These are phyloP conservation scores for Fusarium acutatum DNA, from an alignment of 2,329 filamentous ascomycete genomes.

Conservation along the genomic window DNA sequence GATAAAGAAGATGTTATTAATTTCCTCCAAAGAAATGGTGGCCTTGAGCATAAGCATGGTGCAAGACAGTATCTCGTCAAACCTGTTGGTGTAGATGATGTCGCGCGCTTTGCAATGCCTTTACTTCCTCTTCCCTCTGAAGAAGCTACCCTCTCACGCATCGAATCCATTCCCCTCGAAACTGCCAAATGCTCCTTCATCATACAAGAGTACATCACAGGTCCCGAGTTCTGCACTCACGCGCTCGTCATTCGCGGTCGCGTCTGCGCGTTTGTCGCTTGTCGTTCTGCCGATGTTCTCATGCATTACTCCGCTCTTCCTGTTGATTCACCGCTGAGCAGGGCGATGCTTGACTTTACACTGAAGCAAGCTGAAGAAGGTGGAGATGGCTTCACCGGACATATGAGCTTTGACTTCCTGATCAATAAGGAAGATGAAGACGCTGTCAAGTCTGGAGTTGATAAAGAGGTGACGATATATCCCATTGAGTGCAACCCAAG, in stretches of 20 bases:
- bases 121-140: slow-evolving; percentile 65
- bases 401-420: slow-evolving; percentile 77
- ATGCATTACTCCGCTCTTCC: slow-evolving; percentile 74
- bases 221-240: slow-evolving; percentile 76
- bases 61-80: slow-evolving; percentile 70
- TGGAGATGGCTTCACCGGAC: slow-evolving; percentile 68
- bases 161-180: slow-evolving; percentile 55
- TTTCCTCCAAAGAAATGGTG: slow-evolving; percentile 54
- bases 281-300: slow-evolving; percentile 67
- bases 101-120: slow-evolving; percentile 68
- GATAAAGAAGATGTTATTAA: slow-evolving; percentile 61
- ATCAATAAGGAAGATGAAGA: slow-evolving; percentile 45
- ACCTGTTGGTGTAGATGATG: slow-evolving; percentile 68
- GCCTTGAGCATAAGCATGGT: slow-evolving; percentile 34
- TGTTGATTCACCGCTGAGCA: slow-evolving; percentile 60
- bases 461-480: slow-evolving; percentile 55
- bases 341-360: slow-evolving; percentile 73
- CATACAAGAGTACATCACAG: slow-evolving; percentile 71
- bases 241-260: slow-evolving; percentile 71
- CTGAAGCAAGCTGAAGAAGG: slow-evolving; percentile 61
- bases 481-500: slow-evolving; percentile 78
- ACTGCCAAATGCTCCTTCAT: slow-evolving; percentile 51
- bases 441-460: slow-evolving; percentile 5
- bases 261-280: slow-evolving; percentile 73
- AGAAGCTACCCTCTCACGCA: slow-evolving; percentile 63